Base-by-base conservation (phyloP, 371 early-diverging fungal species). In the Apophysomyces trapeziformis region DNA sequence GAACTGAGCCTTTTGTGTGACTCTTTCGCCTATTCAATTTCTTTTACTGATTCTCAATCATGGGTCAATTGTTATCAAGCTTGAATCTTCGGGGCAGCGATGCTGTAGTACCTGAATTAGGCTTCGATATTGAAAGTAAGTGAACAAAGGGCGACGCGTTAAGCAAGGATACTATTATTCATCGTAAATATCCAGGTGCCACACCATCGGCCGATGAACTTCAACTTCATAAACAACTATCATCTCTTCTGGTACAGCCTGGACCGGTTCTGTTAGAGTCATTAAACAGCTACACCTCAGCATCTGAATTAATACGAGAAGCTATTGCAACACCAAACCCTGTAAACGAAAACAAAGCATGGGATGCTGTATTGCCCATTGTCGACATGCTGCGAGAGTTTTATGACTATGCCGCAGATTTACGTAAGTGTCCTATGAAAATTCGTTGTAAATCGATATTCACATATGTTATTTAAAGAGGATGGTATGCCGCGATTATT, bases 311-410 rank as follows among this genome's bases (percentile, higher is more conserved):
- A 45, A 78, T 85, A 59, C 69, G 76, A 18, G 68, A 89, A 82
- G 97, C 96, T 26, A 95, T 97, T 62, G 89, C 92, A 9, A 79
- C 76, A 38, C 94, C 96, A 12, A 87, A 86, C 35, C 78, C 85
- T 41, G 93, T 94, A 60, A 89, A 90, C 63, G 97, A 97, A 74
- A 82, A 91, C 38, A 89, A 81, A 47, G 96, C 95, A 16, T 97
- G 95, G 96, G 77, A 86, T 50, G 89, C 88, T 43, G 84, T 96
- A 12, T 77, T 83, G 16, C 96, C 95, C 26, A 89, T 90, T 11
- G 95, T 95, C 8, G 71, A 75, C 32, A 87, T 89, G 68, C 78
- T 97, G 67, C 86, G 88, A 60, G 86, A 86, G 64, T 94, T 89
- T 80, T 96, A 89, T 76, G 89, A 90, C 61, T 89, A 91, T 73